phyloP scores from a whole-genome alignment of 2,329 filamentous ascomycete genomes.

The Clarireedia paspali region DNA sequence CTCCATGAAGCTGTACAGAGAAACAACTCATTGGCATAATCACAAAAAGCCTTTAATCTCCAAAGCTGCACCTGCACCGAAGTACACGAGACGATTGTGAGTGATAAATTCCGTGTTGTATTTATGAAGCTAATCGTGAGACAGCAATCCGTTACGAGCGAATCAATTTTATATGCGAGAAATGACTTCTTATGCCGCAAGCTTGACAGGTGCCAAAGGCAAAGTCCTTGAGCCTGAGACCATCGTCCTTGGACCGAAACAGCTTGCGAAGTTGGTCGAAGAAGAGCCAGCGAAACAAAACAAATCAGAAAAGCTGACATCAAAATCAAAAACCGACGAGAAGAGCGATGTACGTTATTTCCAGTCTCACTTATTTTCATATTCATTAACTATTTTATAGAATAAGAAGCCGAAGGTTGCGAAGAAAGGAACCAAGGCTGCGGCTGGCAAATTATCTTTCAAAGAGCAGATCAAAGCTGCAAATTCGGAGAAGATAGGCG shows the following conservation, averaged over 20 bases:
- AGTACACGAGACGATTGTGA: constrained; percentile 32
- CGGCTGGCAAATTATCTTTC: constrained; percentile 32
- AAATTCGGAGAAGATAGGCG: constrained; percentile 26
- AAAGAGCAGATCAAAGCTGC: constrained; percentile 30
- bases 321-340: constrained; percentile 22
- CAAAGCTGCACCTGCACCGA: constrained; percentile 34
- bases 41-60: constrained; percentile 42
- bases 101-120: background rate
- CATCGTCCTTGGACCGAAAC: constrained; percentile 42
- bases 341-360: constrained; percentile 8
- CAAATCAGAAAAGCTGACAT: constrained; percentile 11
- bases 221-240: constrained; percentile 57
- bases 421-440: constrained; percentile 31
- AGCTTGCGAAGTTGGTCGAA: constrained; percentile 21
- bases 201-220: constrained; percentile 56
- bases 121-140: background rate
- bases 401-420: constrained; percentile 6
- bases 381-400: background rate
- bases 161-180: constrained; percentile 61
- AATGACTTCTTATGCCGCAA: constrained; percentile 61
- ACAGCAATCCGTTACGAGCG: constrained; percentile 24
- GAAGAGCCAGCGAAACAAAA: constrained; percentile 17
- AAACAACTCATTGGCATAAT: constrained; percentile 56
- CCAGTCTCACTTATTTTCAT: background rate
- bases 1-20: constrained; percentile 35